Evolutionary conservation across 2,329 filamentous ascomycete species (phyloP), one percentile per base, ranked within the genome.

Genomic region (Trichophyton rubrum): DNA sequence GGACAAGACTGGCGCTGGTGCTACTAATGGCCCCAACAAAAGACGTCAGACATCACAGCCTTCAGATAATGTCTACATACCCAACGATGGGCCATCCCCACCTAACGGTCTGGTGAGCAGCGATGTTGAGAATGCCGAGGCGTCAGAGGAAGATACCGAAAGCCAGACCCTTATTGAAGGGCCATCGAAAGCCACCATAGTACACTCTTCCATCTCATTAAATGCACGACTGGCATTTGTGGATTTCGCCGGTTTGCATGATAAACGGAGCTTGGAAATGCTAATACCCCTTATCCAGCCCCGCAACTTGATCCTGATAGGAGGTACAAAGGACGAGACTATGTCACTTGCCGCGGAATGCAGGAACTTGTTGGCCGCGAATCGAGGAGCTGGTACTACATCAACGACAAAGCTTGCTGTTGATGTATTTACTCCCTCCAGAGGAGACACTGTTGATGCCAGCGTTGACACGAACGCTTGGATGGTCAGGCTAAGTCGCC

Each of bases 381-480:
- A 77, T 63, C 67, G 70, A 3, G 72, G 68, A 2, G 17, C 61
- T 27, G 62, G 64, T 20, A 30, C 59, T 9, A 56, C 41, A 9
- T 45, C 53, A 20, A 57, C 60, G 4, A 59, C 56, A 13, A 61
- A 64, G 41, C 45, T 59, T 9, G 58, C 20, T 74, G 80, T 84
- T 40, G 85, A 91, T 64, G 89, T 99, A 3, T 92, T 92, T 70
- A 90, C 89, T 0, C 93, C 93, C 0, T 73, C 77, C 8, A 78
- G 89, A n/a, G 90, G 90, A 24, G 78, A 81, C 38, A 78, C 80
- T 13, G 81, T 99, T 47, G 86, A 99, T 72, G 93, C 92, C 11
- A 96, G 91, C 69, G 92, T 97, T 47, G 93, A 99, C 71, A 97
- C 92, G 3, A 96, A 97, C 71, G 91, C 93, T 3, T 99, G 95